These are phyloP conservation scores for Sporisorium graminicola DNA, from an alignment of 1,284 basidiomycete species.

Conservation along the genomic window DNA sequence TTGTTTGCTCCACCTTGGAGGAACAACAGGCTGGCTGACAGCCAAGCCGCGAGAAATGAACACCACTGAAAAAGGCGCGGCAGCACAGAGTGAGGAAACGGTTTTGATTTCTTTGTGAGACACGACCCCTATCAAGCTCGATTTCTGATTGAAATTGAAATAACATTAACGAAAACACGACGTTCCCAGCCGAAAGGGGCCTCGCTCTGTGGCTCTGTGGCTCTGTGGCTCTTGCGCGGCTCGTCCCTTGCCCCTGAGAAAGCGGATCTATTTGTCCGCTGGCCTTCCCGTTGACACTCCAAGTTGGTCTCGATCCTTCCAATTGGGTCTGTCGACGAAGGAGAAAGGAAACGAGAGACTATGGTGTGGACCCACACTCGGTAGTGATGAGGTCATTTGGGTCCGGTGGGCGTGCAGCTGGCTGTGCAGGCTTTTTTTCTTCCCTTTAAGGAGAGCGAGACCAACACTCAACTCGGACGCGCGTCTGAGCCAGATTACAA, in stretches of 20 bases:
- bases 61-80: not conserved
- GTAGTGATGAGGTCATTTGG: not conserved
- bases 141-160: not conserved
- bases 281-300: not conserved
- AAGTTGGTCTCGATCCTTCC: not conserved
- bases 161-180: not conserved
- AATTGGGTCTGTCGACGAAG: not conserved
- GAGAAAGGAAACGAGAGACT: not conserved
- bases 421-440: not conserved
- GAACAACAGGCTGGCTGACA: not conserved
- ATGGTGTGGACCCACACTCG: no score
- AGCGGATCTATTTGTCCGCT: not conserved
- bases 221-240: not conserved
- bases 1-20: constrained; percentile 4
- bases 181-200: constrained; percentile 20
- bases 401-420: not conserved
- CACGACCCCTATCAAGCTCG: constrained; percentile 6
- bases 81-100: not conserved
- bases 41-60: not conserved
- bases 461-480: constrained; percentile 13
- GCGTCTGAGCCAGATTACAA: not conserved
- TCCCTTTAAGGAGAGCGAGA: constrained; percentile 7
- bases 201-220: not conserved
- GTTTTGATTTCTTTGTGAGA: not conserved
- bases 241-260: not conserved